phyloP scores from a whole-genome alignment of 2,329 filamentous ascomycete species.

The Leptographium lundbergii region DNA sequence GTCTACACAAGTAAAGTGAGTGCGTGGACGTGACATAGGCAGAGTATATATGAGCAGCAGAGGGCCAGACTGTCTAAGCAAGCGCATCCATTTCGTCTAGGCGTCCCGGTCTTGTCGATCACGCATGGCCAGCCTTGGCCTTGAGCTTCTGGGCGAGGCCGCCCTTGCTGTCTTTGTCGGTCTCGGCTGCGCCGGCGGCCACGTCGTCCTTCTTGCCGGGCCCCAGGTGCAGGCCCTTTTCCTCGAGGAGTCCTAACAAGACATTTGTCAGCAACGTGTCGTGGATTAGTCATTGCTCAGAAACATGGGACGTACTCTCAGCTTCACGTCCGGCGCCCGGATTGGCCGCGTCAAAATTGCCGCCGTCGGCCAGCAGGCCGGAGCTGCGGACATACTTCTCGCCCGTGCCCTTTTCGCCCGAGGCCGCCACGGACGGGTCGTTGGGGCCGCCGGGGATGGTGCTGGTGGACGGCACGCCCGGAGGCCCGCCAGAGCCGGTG shows the following conservation, averaged over 20 bases:
- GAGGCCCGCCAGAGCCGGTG: background rate
- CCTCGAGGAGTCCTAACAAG: background rate
- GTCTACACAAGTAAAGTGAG: too few species aligned
- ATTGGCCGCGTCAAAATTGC: constrained; percentile 51
- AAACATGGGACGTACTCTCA: constrained; percentile 35
- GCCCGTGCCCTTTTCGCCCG: constrained; percentile 28
- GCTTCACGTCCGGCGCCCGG: constrained; percentile 55
- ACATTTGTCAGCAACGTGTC: background rate
- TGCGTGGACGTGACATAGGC: too few species aligned
- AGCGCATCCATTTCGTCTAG: too few species aligned
- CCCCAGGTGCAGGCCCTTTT: background rate
- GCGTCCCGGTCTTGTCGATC: background rate
- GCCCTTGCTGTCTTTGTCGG: background rate
- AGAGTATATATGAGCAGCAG: too few species aligned
- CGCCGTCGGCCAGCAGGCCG: constrained; percentile 50
- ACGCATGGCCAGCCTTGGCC: background rate
- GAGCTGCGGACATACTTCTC: constrained; percentile 44
- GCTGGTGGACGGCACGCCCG: background rate
- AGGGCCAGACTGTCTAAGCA: background rate
- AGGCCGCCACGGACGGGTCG: too few species aligned
- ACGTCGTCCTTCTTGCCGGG: background rate
- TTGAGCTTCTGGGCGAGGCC: background rate
- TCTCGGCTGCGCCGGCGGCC: background rate
- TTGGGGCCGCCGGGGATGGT: background rate
- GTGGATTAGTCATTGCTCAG: too few species aligned